These are phyloP conservation scores for Begonia fuchsioides DNA, from an alignment of 306 rosid genomes.

Conservation along the genomic window DNA sequence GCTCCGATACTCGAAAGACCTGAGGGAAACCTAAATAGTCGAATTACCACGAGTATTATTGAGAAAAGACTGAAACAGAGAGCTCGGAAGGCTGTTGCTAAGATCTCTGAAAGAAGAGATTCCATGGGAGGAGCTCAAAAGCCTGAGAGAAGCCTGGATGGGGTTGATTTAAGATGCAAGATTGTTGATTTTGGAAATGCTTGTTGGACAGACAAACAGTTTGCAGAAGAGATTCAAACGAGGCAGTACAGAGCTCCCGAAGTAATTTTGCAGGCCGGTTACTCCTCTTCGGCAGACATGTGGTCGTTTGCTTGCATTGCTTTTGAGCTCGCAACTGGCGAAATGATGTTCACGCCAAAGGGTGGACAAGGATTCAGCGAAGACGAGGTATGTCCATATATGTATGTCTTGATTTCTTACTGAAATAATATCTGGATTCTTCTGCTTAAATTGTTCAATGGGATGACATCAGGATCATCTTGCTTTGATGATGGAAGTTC, in stretches of 20 bases:
- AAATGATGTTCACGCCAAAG: constrained; percentile 82
- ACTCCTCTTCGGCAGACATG: constrained; percentile 83
- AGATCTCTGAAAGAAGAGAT: constrained; percentile 57
- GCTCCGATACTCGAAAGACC: constrained; percentile 69
- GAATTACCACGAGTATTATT: constrained; percentile 47
- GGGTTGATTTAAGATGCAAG: constrained; percentile 74
- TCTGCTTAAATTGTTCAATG: neutral
- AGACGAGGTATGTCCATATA: constrained; percentile 68
- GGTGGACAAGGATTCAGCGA: constrained; percentile 70
- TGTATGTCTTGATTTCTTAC: too few species aligned
- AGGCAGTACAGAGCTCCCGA: constrained; percentile 98
- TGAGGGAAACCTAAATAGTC: constrained; percentile 61
- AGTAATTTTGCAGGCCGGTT: constrained; percentile 67
- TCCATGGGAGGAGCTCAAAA: constrained; percentile 57
- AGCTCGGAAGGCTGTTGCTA: constrained; percentile 81
- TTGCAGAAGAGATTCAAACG: constrained; percentile 90
- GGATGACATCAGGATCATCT: constrained; percentile 80
- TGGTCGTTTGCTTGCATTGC: constrained; percentile 95
- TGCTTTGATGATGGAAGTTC: constrained; percentile 96
- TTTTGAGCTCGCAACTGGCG: constrained; percentile 95
- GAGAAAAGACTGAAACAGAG: constrained; percentile 79
- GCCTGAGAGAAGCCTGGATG: constrained; percentile 45
- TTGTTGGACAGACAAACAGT: too few species aligned
- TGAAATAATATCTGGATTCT: too few species aligned
- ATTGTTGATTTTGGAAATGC: constrained; percentile 94